Percentiles rank a stretch among this genome's conserved stretches.
phyloP scores from a whole-genome alignment of 2,329 filamentous ascomycete genomes.

The Phaeosphaeria sp. region DNA sequence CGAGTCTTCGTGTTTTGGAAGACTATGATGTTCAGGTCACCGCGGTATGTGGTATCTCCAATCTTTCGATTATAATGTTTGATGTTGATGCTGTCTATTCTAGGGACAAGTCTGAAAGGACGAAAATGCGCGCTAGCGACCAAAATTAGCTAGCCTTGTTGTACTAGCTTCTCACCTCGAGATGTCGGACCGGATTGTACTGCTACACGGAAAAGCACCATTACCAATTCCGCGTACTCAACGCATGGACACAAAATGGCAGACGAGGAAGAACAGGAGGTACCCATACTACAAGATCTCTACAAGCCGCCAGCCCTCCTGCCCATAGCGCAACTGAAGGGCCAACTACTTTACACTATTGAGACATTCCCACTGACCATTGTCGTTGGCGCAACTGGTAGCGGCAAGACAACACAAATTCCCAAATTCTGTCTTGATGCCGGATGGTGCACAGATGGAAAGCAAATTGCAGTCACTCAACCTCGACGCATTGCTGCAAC shows the following conservation, averaged over 20 bases:
- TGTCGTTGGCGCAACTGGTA: slow-evolving; percentile 91
- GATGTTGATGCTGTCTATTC: too few relatives aligned
- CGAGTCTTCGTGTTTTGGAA: too few relatives aligned
- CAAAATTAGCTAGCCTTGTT: neutral
- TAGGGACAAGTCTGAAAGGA: too few relatives aligned
- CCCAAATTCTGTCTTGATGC: slow-evolving; percentile 88
- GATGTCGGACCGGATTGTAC: too few relatives aligned
- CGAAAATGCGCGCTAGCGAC: too few relatives aligned
- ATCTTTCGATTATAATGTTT: too few relatives aligned
- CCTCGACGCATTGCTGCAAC: slow-evolving; percentile 22
- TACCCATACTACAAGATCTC: slow-evolving; percentile 74
- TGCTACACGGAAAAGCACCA: too few relatives aligned
- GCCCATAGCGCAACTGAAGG: slow-evolving; percentile 83
- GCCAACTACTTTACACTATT: slow-evolving; percentile 82
- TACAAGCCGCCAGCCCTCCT: slow-evolving; percentile 85
- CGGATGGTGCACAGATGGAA: slow-evolving; percentile 87
- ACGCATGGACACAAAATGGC: slow-evolving; percentile 30
- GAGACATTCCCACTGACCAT: slow-evolving; percentile 86
- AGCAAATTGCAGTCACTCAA: slow-evolving; percentile 86
- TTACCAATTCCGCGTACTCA: too few relatives aligned
- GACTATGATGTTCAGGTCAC: too few relatives aligned
- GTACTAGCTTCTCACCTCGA: neutral
- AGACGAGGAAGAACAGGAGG: slow-evolving; percentile 50
- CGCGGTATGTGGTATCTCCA: too few relatives aligned
- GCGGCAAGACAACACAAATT: slow-evolving; percentile 84